These are phyloP conservation scores for Nyssa sinensis DNA, from an alignment of 148 eudicot genomes.

Conservation along the genomic window DNA sequence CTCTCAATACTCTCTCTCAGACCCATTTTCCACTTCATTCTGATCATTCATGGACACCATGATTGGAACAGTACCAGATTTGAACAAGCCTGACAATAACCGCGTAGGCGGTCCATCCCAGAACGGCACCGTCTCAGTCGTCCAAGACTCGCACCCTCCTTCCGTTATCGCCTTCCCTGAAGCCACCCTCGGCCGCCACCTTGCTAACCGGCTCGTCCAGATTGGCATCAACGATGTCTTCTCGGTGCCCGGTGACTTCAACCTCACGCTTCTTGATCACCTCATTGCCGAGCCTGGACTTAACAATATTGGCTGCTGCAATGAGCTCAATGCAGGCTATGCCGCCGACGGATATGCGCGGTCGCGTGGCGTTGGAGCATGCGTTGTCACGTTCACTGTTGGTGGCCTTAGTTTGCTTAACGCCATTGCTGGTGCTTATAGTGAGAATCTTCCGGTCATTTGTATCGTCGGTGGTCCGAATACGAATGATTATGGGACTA, in stretches of 20 bases:
- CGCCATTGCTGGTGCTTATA: conserved; percentile 9
- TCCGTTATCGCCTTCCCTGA: neutral
- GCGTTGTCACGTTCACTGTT: conserved; percentile 11
- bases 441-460: conserved; percentile 8
- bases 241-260: conserved; percentile 11
- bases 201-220: conserved; percentile 5
- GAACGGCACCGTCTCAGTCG: neutral
- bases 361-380: conserved; percentile 7
- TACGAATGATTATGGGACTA: conserved; percentile 12
- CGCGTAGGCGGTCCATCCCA: neutral
- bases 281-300: conserved; percentile 10
- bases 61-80: too few species aligned
- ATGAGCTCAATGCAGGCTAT: neutral
- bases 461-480: conserved; percentile 1
- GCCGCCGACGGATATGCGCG: conserved; percentile 11
- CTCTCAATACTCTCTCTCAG: too few species aligned
- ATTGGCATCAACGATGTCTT: conserved; percentile 9
- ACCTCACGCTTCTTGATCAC: conserved; percentile 7
- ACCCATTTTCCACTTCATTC: neutral
- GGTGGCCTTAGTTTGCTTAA: conserved; percentile 9
- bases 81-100: neutral
- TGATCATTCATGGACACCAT: neutral
- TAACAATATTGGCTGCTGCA: conserved; percentile 6
- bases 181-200: conserved; percentile 10
- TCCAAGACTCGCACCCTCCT: neutral